Base-by-base conservation (phyloP, 148 eudicot species). In the Rhododendron molle region DNA sequence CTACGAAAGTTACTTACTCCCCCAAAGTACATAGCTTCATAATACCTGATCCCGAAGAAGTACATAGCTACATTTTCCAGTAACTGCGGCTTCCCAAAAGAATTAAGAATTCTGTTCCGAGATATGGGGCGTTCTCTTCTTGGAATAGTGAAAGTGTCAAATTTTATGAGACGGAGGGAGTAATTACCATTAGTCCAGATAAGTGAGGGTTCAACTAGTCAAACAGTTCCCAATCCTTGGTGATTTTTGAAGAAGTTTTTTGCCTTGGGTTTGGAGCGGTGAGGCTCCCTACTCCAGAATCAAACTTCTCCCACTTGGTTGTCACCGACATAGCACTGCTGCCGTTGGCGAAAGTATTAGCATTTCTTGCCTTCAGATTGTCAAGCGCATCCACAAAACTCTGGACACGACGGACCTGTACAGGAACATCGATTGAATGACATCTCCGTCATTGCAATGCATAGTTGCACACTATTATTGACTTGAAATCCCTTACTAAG, bases 351-450 rank as follows among this genome's bases (percentile, higher is more conserved):
- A 84, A 81, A 18, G 85, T 87, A 71, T 83, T 88, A 8, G 90
- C 65, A 87, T 88, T 89, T 82, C 46, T 88, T 1, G 87, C 90
- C 88, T 90, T 92, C 2, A 92, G 89, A 74, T 84, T 79, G 87
- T 92, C 94, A 67, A 92, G 83, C 40, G 81, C 40, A 81, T 92
- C 94, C 23, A 92, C 91, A 81, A 85, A 89, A 85, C 90, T 80
- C 83, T 91, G 93, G 56, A 91, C 86, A 28, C 93, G 94, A 36
- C 85, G 86, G 43, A 92, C 94, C 94, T 91, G 86, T 85, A 77
- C 28, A 78, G n/a, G 28, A 69, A 20, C 84, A 83, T 50, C 20
- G 21, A 49, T 43, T 44, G 58, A n/a, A 86, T 14, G n/a, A 30
- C 44, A 44, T 69, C 12, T 77, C 58, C 23, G 18, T 54, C 76